Evolutionary conservation across 805 yeast genomes (phyloP), one percentile per base, ranked within the genome.

Genomic region (Zygoascus bituminiphila): DNA sequence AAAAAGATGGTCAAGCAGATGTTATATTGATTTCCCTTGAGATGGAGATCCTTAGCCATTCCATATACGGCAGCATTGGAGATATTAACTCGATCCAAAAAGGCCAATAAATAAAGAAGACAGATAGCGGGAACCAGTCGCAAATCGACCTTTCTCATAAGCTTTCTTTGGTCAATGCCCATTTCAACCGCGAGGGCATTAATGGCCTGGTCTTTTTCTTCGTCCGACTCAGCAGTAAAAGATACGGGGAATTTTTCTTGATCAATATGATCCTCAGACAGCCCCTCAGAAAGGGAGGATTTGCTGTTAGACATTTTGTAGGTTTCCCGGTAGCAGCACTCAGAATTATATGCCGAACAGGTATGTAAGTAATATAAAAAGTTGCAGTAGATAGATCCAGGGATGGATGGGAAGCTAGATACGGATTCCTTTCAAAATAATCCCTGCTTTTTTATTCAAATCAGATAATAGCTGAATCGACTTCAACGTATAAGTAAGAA

Each of bases 41-140:
- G 68, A 17, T 71, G 57, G 31, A 86, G 63, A 49, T 79, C 84
- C 1, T 58, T 64, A 19, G 72, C 71, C 70, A 86, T 69, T 10
- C 88, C 88, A 59, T 84, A 84, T 48, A 82, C 75, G 51, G 79
- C 79, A 6, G 95, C 94, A 64, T 86, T 85, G 25, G 89, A 79
- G 52, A 86, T 83, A 62, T 86, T 86, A 50, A 85, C 89, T 63
- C 94, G 73, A 62, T 86, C 94, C 59, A 86, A 67, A 60, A 85
- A 86, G 1, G 91, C 82, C 52, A 85, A 72, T 63, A 86, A 78
- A 59, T 86, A 86, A 41, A 86, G 69, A 24, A 84, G 58, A 59
- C 88, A 78, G 54, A 86, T 82, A n/a, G 88, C 80, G 4, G 89
- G 88, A 24, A 84, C 81, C 36, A 85, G 80, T 51, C 85, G 77